Base-by-base conservation (phyloP, 306 rosid genomes). In the Quillaja saponaria region DNA sequence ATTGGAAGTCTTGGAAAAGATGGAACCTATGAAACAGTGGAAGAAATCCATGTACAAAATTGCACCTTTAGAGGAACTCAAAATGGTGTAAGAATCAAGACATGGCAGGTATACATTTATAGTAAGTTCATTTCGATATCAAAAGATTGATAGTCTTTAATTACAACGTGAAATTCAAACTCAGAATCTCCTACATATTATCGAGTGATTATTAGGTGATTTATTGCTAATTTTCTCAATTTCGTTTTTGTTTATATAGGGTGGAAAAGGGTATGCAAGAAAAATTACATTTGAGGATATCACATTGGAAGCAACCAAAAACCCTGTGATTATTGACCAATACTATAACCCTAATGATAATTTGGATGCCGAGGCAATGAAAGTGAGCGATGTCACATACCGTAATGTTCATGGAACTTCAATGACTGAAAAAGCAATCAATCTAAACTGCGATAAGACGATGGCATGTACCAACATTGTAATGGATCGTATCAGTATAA, bases 1-100 rank as follows among this genome's bases (percentile, higher is more conserved):
- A 14, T 84, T 41, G 90, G 87, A 7, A 81, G 90, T 49, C 76
- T 81, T 0, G 90, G 87, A 55, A 6, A 8, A 31, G 0, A 57
- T 44, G 76, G 77, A 64, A 14, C 21, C 0, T 48, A 17, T 21
- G 57, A 49, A 5, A 19, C 55, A 10, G 85, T 81, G 6, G 85
- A 84, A 64, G 77, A 76, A 15, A 19, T 84, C 10, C 49, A 67
- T 19, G 87, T 84, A n/a, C 18, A 15, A 5, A 63, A 81, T 17
- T 76, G 85, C 65, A 84, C 63, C 15, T 75, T 78, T 58, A 38
- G 5, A 0, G 31, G 67, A 28, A 72, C 82, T 8, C 14, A 37
- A 51, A 81, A 81, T 81, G 90, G 81, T 53, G 82, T 64, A 7
- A 76, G 90, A 79, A 81, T 84, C 69, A 84, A 81, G 79, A 81